Evolutionary conservation across 371 early-diverging fungal genomes (phyloP).

Genomic region (Mucor plumbeus): DNA sequence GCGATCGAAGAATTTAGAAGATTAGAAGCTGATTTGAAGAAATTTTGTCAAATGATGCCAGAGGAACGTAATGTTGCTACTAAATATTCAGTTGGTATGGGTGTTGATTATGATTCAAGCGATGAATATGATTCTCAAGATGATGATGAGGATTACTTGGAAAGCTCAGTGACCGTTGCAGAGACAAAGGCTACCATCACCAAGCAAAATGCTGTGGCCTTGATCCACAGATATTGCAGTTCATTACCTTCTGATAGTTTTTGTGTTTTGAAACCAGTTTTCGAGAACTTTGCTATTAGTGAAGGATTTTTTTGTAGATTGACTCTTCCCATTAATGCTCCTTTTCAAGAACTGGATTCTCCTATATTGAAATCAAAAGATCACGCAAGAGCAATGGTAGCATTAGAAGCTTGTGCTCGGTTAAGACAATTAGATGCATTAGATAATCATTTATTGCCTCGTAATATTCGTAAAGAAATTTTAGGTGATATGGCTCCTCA

Average conservation of each 20-base stretch:
- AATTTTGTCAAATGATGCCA: slow-evolving; percentile 54
- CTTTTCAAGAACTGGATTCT: slow-evolving; percentile 62
- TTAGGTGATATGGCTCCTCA: slow-evolving; percentile 47
- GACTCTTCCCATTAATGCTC: slow-evolving; percentile 69
- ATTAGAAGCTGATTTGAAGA: slow-evolving; percentile 60
- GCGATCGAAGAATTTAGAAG: slow-evolving; percentile 47
- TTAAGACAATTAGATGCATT: slow-evolving; percentile 72
- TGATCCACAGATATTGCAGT: slow-evolving; percentile 70
- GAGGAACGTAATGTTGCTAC: slow-evolving; percentile 49
- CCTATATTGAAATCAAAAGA: slow-evolving; percentile 61
- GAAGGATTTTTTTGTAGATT: slow-evolving; percentile 57
- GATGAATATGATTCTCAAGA: slow-evolving; percentile 28
- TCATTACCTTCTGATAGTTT: slow-evolving; percentile 66
- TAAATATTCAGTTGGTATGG: slow-evolving; percentile 15
- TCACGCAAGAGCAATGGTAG: slow-evolving; percentile 75
- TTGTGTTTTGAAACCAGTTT: slow-evolving; percentile 53
- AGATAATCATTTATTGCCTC: slow-evolving; percentile 76
- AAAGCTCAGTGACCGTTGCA: slow-evolving; percentile 48
- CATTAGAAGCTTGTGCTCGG: slow-evolving; percentile 71
- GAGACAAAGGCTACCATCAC: slow-evolving; percentile 72
- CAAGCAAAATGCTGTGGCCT: slow-evolving; percentile 61
- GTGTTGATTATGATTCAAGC: slow-evolving; percentile 30
- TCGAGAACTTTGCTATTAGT: slow-evolving; percentile 36
- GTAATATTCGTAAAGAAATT: slow-evolving; percentile 37
- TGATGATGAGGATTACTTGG: slow-evolving; percentile 39